phyloP scores from a whole-genome alignment of 140 eudicot genomes.

The Oenanthe javanica region DNA sequence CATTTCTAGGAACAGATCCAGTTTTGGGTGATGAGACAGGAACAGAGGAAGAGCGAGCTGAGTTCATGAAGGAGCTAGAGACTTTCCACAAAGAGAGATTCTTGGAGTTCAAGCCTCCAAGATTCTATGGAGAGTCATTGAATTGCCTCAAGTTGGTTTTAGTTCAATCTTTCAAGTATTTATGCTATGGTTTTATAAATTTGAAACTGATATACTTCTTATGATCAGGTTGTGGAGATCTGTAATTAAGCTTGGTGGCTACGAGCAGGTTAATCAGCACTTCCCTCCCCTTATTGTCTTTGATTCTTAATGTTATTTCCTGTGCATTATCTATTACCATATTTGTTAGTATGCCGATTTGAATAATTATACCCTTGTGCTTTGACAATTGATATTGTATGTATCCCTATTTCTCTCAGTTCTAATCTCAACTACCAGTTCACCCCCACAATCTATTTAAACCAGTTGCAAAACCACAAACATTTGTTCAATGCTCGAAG shows the following conservation, averaged over 20 bases:
- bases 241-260: constrained; percentile 77
- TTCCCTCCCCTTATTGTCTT: constrained; percentile 4
- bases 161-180: background rate
- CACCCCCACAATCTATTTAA: too few relatives aligned
- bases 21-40: constrained; percentile 61
- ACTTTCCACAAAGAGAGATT: constrained; percentile 60
- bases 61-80: constrained; percentile 72
- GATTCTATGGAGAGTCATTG: constrained; percentile 73
- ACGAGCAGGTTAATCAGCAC: constrained; percentile 53
- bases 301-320: background rate
- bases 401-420: background rate
- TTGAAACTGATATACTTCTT: background rate
- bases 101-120: constrained; percentile 79
- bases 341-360: background rate
- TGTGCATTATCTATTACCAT: background rate
- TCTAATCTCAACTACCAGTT: too few relatives aligned
- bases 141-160: constrained; percentile 72
- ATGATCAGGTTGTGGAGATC: constrained; percentile 78
- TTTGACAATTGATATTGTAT: background rate
- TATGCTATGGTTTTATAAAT: background rate
- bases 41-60: constrained; percentile 71
- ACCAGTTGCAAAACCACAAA: too few relatives aligned
- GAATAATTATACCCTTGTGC: background rate
- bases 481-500: too few relatives aligned
- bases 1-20: constrained; percentile 50